These are phyloP conservation scores for Kalanchoe fedtschenkoi DNA, from an alignment of 164 flowering plant species.

Conservation along the genomic window DNA sequence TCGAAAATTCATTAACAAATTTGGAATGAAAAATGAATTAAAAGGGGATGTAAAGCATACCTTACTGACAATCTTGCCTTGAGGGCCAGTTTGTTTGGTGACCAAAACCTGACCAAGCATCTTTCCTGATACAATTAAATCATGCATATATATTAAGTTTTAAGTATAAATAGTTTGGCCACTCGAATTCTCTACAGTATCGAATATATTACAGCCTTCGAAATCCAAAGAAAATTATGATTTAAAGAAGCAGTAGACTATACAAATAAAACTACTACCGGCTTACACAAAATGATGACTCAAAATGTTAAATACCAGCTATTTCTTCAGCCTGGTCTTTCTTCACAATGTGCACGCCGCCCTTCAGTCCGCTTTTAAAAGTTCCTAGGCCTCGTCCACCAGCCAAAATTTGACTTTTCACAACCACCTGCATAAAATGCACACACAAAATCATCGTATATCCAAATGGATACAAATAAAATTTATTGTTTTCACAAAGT, in stretches of 20 bases:
- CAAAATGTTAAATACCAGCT: slow-evolving; percentile 46
- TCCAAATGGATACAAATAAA: neutral
- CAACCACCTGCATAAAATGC: slow-evolving; percentile 54
- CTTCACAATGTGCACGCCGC: slow-evolving; percentile 96
- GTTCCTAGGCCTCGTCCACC: slow-evolving; percentile 97
- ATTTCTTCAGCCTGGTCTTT: slow-evolving; percentile 67
- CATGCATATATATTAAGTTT: neutral
- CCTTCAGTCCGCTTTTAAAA: slow-evolving; percentile 75
- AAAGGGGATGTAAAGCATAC: slow-evolving; percentile 20
- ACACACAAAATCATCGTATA: neutral
- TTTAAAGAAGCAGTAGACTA: neutral
- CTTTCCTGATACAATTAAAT: slow-evolving; percentile 44
- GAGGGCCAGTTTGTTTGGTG: slow-evolving; percentile 93
- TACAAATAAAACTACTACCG: neutral
- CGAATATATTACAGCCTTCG: neutral
- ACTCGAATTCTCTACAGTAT: neutral
- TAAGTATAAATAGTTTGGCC: neutral
- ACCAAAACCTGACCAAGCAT: slow-evolving; percentile 99
- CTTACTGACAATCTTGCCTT: slow-evolving; percentile 95
- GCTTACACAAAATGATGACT: neutral
- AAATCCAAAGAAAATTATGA: neutral
- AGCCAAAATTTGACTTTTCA: slow-evolving; percentile 92
- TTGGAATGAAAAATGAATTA: neutral
- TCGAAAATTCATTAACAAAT: neutral
- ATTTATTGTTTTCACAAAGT: too few relatives aligned